phyloP scores from a whole-genome alignment of 2,329 filamentous ascomycete species.

The Colletotrichum shisoi region DNA sequence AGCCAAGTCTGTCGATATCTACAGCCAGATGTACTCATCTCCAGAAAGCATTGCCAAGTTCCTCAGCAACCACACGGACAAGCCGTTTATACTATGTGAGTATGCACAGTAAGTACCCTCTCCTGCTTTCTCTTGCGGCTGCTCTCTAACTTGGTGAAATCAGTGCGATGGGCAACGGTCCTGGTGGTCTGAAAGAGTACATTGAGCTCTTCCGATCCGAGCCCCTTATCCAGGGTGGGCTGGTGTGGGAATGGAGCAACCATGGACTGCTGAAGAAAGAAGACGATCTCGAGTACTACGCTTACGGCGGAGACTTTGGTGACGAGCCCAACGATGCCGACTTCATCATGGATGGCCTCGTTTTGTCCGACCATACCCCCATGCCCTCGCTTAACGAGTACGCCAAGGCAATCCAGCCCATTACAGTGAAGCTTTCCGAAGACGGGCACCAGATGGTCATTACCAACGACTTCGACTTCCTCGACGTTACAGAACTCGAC shows the following conservation, averaged over 20 bases:
- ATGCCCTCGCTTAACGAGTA: slow-evolving; percentile 63
- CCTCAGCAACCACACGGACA: slow-evolving; percentile 51
- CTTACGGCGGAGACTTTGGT: slow-evolving; percentile 69
- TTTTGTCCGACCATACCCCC: slow-evolving; percentile 57
- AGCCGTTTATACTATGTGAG: slow-evolving; percentile 67
- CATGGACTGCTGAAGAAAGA: slow-evolving; percentile 58
- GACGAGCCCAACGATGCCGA: slow-evolving; percentile 67
- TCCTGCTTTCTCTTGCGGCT: accelerated
- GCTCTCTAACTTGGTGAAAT: neutral
- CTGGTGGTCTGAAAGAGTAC: slow-evolving; percentile 72
- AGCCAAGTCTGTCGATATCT: slow-evolving; percentile 68
- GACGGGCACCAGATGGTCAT: slow-evolving; percentile 53
- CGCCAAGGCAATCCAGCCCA: slow-evolving; percentile 66
- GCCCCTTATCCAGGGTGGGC: slow-evolving; percentile 64
- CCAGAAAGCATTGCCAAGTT: slow-evolving; percentile 55
- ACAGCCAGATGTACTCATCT: slow-evolving; percentile 70
- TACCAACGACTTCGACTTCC: slow-evolving; percentile 64
- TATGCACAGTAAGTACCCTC: slow-evolving; percentile 51
- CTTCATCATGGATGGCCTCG: slow-evolving; percentile 66
- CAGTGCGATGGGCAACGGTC: slow-evolving; percentile 74
- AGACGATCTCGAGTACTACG: slow-evolving; percentile 58
- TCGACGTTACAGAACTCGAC: slow-evolving; percentile 58
- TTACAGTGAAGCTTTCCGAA: slow-evolving; percentile 57
- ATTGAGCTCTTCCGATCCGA: slow-evolving; percentile 69
- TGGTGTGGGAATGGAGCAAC: slow-evolving; percentile 71